A percentile compares a stretch with the other conserved stretches of the same genome.
Conservation (phyloP, 2,329 filamentous ascomycete genomes). For the Alternaria dauci region DNA sequence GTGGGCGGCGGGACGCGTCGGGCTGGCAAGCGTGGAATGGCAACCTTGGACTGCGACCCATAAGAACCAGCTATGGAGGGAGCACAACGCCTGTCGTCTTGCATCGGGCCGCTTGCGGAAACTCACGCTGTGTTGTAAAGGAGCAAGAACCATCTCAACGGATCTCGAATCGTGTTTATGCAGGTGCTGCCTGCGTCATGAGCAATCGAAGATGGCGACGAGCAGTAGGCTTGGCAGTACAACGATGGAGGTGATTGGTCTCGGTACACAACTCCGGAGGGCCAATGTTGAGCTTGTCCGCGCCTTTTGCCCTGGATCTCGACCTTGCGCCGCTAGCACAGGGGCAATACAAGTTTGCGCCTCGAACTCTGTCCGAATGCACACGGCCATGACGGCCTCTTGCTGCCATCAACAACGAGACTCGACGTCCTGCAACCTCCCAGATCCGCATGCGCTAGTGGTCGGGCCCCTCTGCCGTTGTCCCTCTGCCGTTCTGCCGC, state of each 20-base stretch:
- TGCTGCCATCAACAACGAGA: not conserved
- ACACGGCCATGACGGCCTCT: not conserved
- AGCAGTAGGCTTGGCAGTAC: conserved; percentile 3
- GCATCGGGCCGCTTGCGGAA: conserved; percentile 15
- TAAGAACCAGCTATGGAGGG: not conserved
- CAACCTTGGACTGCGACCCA: conserved; percentile 14
- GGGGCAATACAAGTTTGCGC: not conserved
- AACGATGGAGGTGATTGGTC: conserved; percentile 6
- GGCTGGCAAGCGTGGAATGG: conserved; percentile 15
- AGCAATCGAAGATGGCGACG: not conserved
- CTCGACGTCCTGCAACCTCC: not conserved
- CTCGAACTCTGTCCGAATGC: not conserved
- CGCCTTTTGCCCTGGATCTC: not conserved
- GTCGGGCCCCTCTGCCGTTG: not conserved
- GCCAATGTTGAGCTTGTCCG: conserved; percentile 1
- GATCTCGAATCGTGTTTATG: not conserved
- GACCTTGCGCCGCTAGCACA: not conserved
- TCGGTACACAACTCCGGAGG: conserved; percentile 4
- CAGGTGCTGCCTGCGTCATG: conserved; percentile 9
- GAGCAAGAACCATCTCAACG: conserved; percentile 3
- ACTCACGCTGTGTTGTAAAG: not conserved
- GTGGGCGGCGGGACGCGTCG: conserved; percentile 12
- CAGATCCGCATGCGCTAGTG: not conserved
- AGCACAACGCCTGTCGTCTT: conserved; percentile 7
- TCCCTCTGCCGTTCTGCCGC: not conserved